A percentile compares a stretch with the other conserved stretches of the same genome.
phyloP scores from a whole-genome alignment of 768 basidiomycete species.

The Multifurca ochricompacta region DNA sequence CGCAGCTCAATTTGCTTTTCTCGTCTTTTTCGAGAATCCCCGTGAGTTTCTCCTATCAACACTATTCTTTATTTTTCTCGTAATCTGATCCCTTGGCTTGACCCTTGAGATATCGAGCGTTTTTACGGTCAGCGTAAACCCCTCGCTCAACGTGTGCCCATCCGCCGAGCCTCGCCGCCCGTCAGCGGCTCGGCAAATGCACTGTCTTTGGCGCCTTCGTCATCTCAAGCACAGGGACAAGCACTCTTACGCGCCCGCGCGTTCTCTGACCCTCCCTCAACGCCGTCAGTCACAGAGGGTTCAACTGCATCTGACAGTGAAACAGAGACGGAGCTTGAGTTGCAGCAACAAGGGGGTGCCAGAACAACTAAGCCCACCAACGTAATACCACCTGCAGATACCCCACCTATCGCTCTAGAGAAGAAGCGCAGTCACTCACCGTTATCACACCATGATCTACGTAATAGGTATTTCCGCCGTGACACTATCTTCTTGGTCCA shows the following conservation, averaged over 20 bases:
- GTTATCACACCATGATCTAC: conserved; percentile 77
- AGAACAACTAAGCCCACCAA: background rate
- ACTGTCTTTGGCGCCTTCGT: conserved; percentile 23
- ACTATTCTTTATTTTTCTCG: background rate
- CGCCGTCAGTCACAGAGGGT: conserved; percentile 61
- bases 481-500: conserved; percentile 78
- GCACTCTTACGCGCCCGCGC: conserved; percentile 8
- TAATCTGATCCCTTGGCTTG: background rate
- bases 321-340: conserved; percentile 39
- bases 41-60: conserved; percentile 45
- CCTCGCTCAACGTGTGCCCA: conserved; percentile 75
- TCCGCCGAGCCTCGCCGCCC: conserved; percentile 28
- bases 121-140: conserved; percentile 90
- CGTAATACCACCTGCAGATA: background rate
- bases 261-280: conserved; percentile 29
- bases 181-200: conserved; percentile 23
- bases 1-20: conserved; percentile 93
- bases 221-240: background rate
- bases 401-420: background rate
- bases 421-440: conserved; percentile 22
- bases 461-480: conserved; percentile 84
- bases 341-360: background rate
- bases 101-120: conserved; percentile 90
- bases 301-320: conserved; percentile 65
- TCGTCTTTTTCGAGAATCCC: conserved; percentile 94